Base-by-base conservation (phyloP, 2,329 filamentous ascomycete genomes). In the Phaeosphaeriaceae sp. region DNA sequence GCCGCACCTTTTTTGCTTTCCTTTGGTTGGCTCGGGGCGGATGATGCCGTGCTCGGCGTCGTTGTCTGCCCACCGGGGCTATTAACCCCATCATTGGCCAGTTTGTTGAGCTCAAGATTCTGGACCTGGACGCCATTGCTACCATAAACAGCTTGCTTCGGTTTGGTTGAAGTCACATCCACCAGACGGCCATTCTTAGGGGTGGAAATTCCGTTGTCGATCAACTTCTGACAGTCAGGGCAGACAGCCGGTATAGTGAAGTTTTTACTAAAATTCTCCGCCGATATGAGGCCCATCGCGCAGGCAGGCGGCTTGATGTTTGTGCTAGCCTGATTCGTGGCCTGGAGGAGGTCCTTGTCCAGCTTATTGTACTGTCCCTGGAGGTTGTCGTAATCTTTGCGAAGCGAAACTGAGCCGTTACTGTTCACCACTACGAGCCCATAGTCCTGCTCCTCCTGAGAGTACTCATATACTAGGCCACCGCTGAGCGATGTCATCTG, bases 391-490 rank as follows among this genome's bases (percentile, higher is more conserved):
- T 72, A 83, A 61, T 83, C 80, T 23, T 54, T 49, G 21, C 74
- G 72, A 15, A 81, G 72, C 9, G 71, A 64, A 21, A 76, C 63
- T 12, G 75, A 76, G 49, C 71, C 71, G 50, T 82, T 76, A 50
- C 61, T 56, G 54, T 77, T 73, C 51, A 79, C 68, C 28, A 71
- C 53, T 9, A 81, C 77, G 6, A 83, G 69, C 39, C 80, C 80
- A 57, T 76, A 83, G 60, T 81, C 72, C 70, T 87, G 87, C 34
- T 76, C 74, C 69, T 92, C 90, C 73, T 92, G 81, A 1, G 85
- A 86, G 73, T 84, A 93, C 74, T 94, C 88, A 77, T 93, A 94
- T 37, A 93, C 88, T 37, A 94, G 80, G 56, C 89, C 89, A 55
- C 90, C 90, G 46, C 85, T 87, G 66, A 93, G 85, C 48, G 84